Evolutionary conservation across 2,329 filamentous ascomycete species (phyloP).

Genomic region (Trichoderma simmonsii): DNA sequence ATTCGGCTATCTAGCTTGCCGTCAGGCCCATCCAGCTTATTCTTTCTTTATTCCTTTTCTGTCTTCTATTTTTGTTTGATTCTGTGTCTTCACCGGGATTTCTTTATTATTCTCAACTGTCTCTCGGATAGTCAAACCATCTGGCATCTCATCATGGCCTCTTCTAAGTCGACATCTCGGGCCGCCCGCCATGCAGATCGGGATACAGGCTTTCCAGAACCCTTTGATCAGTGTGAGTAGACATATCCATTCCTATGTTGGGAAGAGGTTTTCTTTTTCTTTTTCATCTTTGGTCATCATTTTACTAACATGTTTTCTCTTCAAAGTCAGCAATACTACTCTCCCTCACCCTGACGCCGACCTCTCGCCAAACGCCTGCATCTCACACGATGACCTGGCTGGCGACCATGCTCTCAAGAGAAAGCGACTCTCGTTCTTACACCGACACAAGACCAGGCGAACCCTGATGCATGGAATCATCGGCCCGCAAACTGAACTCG

Average conservation of each 20-base stretch:
- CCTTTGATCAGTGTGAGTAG: slow-evolving; percentile 45
- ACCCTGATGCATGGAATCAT: slow-evolving; percentile 48
- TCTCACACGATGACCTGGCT: slow-evolving; percentile 53
- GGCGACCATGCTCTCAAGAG: slow-evolving; percentile 41
- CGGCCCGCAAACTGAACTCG: slow-evolving; percentile 33
- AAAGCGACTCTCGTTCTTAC: slow-evolving; percentile 45
- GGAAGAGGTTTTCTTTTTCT: not conserved
- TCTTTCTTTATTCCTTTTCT: not conserved
- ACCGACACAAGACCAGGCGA: slow-evolving; percentile 46
- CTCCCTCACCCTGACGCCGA: slow-evolving; percentile 61
- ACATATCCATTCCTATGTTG: not conserved
- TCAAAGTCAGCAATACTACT: slow-evolving; percentile 54
- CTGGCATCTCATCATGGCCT: not conserved
- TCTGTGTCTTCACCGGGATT: not conserved
- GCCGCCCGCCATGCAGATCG: slow-evolving; percentile 28
- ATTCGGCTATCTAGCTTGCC: slow-evolving; percentile 7
- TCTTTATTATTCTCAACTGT: not conserved
- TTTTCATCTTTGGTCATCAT: not conserved
- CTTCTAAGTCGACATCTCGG: slow-evolving; percentile 12
- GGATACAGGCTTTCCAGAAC: slow-evolving; percentile 52
- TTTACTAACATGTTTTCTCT: not conserved
- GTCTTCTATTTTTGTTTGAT: not conserved
- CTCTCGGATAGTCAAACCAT: not conserved
- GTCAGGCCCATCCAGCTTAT: not conserved
- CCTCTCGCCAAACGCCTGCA: slow-evolving; percentile 53